phyloP scores from a whole-genome alignment of 2,329 filamentous ascomycete genomes.

The Fusarium sp. region DNA sequence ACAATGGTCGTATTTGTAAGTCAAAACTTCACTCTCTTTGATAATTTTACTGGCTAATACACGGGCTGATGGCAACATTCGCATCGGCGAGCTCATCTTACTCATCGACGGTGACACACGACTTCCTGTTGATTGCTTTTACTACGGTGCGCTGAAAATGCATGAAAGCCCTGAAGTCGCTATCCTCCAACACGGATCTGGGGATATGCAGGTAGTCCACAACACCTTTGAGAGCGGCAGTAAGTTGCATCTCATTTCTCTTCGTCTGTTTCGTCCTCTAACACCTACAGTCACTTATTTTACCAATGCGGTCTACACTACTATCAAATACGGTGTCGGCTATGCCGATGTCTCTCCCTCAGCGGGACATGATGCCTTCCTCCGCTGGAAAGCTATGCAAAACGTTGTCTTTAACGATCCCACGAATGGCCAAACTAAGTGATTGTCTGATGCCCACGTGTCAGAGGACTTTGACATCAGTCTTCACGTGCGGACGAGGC shows the following conservation, averaged over 20 bases:
- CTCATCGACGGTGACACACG: constrained; percentile 76
- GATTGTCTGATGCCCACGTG: constrained; percentile 82
- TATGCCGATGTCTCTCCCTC: constrained; percentile 82
- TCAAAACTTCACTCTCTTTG: background rate
- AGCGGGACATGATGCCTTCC: constrained; percentile 82
- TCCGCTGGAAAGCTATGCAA: constrained; percentile 69
- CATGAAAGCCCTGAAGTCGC: constrained; percentile 76
- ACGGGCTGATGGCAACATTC: constrained; percentile 70
- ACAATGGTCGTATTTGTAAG: constrained; percentile 53
- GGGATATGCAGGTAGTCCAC: constrained; percentile 81
- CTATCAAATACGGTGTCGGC: constrained; percentile 78
- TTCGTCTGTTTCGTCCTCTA: no score
- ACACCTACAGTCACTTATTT: constrained; percentile 73
- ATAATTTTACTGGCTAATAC: constrained; percentile 52
- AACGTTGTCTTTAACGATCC: constrained; percentile 33
- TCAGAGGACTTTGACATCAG: constrained; percentile 83
- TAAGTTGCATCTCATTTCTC: background rate
- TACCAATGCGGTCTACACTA: constrained; percentile 82
- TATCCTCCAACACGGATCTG: constrained; percentile 79
- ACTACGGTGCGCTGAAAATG: constrained; percentile 80
- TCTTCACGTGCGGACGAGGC: constrained; percentile 78
- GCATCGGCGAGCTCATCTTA: constrained; percentile 72
- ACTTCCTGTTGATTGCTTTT: constrained; percentile 73
- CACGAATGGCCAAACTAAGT: constrained; percentile 70
- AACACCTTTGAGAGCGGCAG: constrained; percentile 79